Percentiles rank a stretch among this genome's conserved stretches.
Evolutionary conservation across 2,329 filamentous ascomycete species (phyloP).

Genomic region (Fusarium dlaminii): DNA sequence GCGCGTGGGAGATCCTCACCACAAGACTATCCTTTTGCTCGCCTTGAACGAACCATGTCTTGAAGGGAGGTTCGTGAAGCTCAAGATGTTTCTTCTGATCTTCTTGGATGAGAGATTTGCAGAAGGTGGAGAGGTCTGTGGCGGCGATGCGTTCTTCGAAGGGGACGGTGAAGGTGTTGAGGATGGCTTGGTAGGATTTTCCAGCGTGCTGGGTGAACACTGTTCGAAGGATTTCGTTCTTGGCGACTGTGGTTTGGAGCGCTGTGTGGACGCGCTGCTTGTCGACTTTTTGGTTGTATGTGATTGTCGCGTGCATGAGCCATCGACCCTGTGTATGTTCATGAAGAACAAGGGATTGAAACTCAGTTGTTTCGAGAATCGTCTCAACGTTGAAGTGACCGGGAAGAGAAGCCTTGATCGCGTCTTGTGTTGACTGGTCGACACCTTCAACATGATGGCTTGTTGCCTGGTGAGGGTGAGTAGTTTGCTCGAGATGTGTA

Average conservation of each 20-base stretch:
- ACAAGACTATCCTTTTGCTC: neutral
- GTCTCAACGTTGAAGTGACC: accelerated
- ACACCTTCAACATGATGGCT: neutral
- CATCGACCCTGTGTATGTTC: neutral
- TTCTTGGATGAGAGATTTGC: neutral
- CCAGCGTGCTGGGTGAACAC: neutral
- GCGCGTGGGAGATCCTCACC: neutral
- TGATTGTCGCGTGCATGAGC: neutral
- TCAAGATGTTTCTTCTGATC: neutral
- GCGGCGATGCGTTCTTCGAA: neutral
- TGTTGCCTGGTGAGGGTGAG: accelerated
- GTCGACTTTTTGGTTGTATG: neutral
- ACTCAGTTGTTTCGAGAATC: neutral
- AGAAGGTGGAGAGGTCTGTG: neutral
- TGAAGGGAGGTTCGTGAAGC: neutral
- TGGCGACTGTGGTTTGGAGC: neutral
- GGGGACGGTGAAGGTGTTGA: neutral
- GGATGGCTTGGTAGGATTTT: neutral
- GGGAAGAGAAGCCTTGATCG: neutral
- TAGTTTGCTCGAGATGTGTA: accelerated
- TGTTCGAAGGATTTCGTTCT: neutral
- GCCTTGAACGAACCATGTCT: neutral
- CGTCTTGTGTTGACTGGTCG: accelerated
- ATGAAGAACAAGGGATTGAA: neutral
- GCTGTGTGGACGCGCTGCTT: neutral